A percentile compares a stretch with the other conserved stretches of the same genome.
phyloP scores from a whole-genome alignment of 148 eudicot genomes.

The Drosera capensis region DNA sequence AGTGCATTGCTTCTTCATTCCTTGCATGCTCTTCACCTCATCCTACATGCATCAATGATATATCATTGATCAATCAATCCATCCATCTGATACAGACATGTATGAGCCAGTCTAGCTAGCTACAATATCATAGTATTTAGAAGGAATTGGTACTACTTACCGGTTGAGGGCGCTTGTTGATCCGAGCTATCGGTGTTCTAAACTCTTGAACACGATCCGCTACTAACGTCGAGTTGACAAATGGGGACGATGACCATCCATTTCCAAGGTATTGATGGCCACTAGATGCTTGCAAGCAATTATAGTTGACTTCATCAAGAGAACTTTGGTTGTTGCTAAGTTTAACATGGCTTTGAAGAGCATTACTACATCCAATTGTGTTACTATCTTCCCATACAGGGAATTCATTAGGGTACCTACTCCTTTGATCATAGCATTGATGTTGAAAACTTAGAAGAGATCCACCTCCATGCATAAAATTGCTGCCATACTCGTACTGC shows the following conservation, averaged over 20 bases:
- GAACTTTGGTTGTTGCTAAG: conserved; percentile 8
- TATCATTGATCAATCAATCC: background rate
- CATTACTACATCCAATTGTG: conserved; percentile 2
- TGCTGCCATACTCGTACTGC: conserved; percentile 9
- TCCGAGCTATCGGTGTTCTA: conserved; percentile 21
- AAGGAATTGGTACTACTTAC: conserved; percentile 13
- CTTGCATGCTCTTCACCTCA: conserved; percentile 54
- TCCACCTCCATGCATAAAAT: conserved; percentile 18
- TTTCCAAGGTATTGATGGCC: conserved; percentile 17
- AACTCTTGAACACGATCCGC: conserved; percentile 17
- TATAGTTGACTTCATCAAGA: conserved; percentile 8
- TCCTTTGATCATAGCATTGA: conserved; percentile 3
- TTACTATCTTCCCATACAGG: conserved; percentile 29
- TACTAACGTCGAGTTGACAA: conserved; percentile 6
- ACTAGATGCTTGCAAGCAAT: conserved; percentile 15
- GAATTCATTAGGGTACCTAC: conserved; percentile 9
- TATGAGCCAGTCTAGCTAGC: background rate
- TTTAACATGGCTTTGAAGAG: conserved; percentile 9
- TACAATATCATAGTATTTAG: background rate
- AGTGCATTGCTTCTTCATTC: conserved; percentile 68
- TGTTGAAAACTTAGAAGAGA: conserved; percentile 49
- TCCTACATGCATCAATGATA: background rate
- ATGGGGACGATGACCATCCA: conserved; percentile 28
- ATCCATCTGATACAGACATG: background rate
- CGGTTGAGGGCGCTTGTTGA: conserved; percentile 44